phyloP scores from a whole-genome alignment of 176 grass and related monocot genomes.

The Oryza glumipatula region DNA sequence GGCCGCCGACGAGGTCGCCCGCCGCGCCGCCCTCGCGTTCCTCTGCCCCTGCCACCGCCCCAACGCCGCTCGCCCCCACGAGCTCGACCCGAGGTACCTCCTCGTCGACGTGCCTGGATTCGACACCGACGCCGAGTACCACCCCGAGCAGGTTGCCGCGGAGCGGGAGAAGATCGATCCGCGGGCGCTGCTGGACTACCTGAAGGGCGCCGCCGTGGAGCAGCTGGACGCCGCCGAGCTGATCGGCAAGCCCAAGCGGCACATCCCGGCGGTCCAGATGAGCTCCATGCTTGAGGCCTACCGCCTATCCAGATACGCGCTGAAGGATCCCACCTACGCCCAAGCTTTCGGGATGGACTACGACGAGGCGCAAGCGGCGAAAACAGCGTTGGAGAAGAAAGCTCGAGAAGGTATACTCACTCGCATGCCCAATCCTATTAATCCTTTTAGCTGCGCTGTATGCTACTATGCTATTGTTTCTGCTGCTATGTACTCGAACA shows the following conservation, averaged over 20 bases:
- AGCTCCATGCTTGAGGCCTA: slow-evolving; percentile 60
- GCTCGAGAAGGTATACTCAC: slow-evolving; percentile 85
- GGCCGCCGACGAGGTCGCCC: slow-evolving; percentile 75
- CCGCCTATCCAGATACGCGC: slow-evolving; percentile 54
- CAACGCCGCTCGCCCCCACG: slow-evolving; percentile 49
- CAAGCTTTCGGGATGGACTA: slow-evolving; percentile 83
- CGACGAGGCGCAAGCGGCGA: slow-evolving; percentile 15
- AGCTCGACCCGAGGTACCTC: slow-evolving; percentile 47
- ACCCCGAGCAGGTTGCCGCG: slow-evolving; percentile 59
- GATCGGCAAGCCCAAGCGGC: too few species aligned
- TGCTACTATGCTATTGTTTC: neutral
- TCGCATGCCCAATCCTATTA: slow-evolving; percentile 42
- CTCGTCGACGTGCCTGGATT: slow-evolving; percentile 74
- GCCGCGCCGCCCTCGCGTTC: slow-evolving; percentile 66
- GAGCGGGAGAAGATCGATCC: slow-evolving; percentile 58
- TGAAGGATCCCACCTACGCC: slow-evolving; percentile 71
- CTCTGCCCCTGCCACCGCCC: slow-evolving; percentile 65
- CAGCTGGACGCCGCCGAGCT: slow-evolving; percentile 36
- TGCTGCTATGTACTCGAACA: slow-evolving; percentile 37
- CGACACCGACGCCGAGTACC: slow-evolving; percentile 72
- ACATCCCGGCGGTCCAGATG: slow-evolving; percentile 45
- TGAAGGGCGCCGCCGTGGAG: slow-evolving; percentile 50
- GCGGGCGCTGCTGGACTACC: slow-evolving; percentile 27
- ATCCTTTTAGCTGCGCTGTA: slow-evolving; percentile 6
- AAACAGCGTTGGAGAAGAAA: slow-evolving; percentile 22